These are phyloP conservation scores for Didymella segeticola DNA, from an alignment of 2,329 filamentous ascomycete species.

Conservation along the genomic window DNA sequence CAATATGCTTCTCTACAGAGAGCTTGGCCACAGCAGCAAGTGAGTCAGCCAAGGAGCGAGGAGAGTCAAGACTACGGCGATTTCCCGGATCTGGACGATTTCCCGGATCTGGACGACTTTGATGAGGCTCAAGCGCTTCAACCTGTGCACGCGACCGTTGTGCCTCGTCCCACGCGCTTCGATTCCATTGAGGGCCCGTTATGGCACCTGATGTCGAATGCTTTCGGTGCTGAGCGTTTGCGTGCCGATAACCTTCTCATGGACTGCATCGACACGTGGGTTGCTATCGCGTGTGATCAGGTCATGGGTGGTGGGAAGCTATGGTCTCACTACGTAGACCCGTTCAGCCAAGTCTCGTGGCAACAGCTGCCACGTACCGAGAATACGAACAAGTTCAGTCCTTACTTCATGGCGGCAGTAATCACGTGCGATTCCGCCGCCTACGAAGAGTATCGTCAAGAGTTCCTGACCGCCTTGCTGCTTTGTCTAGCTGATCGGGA, in stretches of 20 bases:
- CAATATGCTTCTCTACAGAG: conserved; percentile 44
- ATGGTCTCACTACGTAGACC: conserved; percentile 64
- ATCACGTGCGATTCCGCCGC: conserved; percentile 49
- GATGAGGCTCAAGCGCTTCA: conserved; percentile 37
- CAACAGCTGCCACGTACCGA: conserved; percentile 54
- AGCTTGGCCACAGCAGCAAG: conserved; percentile 23
- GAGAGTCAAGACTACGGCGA: conserved; percentile 72
- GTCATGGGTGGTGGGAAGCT: conserved; percentile 54
- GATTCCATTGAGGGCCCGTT: conserved; percentile 57
- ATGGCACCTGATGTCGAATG: conserved; percentile 64
- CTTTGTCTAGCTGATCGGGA: conserved; percentile 65
- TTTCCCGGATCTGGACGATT: conserved; percentile 61
- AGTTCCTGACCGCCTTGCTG: conserved; percentile 62
- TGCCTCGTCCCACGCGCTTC: conserved; percentile 29
- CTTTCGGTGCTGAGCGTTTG: conserved; percentile 64
- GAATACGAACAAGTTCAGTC: conserved; percentile 54
- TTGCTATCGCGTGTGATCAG: conserved; percentile 55
- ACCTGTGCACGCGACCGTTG: not conserved
- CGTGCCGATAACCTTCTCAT: conserved; percentile 62
- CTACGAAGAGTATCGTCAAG: conserved; percentile 54
- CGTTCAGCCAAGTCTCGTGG: conserved; percentile 61
- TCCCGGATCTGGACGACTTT: conserved; percentile 60
- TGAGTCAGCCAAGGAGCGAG: conserved; percentile 53
- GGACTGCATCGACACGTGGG: conserved; percentile 63
- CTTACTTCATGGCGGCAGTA: conserved; percentile 54